phyloP scores from a whole-genome alignment of 768 basidiomycete species.

The Lentinus brumalis region DNA sequence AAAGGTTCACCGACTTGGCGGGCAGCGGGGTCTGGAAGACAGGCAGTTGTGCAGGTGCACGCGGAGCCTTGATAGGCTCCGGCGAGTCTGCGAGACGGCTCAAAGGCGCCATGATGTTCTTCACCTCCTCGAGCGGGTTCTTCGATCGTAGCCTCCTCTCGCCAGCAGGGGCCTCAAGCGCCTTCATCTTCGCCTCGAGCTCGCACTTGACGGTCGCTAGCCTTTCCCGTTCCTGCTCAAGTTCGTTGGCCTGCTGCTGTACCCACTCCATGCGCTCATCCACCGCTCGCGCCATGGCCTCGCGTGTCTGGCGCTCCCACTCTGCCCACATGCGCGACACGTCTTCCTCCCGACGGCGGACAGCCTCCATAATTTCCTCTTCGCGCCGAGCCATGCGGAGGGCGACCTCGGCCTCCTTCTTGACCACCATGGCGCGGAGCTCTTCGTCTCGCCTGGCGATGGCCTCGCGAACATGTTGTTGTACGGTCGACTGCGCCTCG shows the following conservation, averaged over 20 bases:
- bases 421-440: constrained; percentile 60
- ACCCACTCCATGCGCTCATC: constrained; percentile 50
- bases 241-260: constrained; percentile 51
- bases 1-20: constrained; percentile 20
- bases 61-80: constrained; percentile 18
- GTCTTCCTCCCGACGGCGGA: constrained; percentile 64
- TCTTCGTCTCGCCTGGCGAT: constrained; percentile 69
- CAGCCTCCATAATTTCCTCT: constrained; percentile 71
- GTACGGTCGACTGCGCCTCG: constrained; percentile 41
- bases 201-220: constrained; percentile 49
- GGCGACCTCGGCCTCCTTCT: constrained; percentile 72
- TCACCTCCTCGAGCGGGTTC: constrained; percentile 74
- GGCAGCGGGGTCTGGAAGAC: constrained; percentile 57
- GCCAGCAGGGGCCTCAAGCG: constrained; percentile 40
- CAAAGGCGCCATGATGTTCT: constrained; percentile 63
- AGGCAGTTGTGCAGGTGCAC: constrained; percentile 25
- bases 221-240: constrained; percentile 51
- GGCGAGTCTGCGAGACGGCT: constrained; percentile 36
- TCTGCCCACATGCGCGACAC: constrained; percentile 65
- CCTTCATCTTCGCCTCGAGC: constrained; percentile 51
- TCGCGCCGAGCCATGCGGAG: constrained; percentile 65
- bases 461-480: constrained; percentile 49
- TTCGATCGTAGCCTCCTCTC: constrained; percentile 38
- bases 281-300: constrained; percentile 37
- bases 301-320: constrained; percentile 43